A percentile compares a stretch with the other conserved stretches of the same genome.
phyloP scores from a whole-genome alignment of 345 rosid species.

The Syzygium aromaticum region DNA sequence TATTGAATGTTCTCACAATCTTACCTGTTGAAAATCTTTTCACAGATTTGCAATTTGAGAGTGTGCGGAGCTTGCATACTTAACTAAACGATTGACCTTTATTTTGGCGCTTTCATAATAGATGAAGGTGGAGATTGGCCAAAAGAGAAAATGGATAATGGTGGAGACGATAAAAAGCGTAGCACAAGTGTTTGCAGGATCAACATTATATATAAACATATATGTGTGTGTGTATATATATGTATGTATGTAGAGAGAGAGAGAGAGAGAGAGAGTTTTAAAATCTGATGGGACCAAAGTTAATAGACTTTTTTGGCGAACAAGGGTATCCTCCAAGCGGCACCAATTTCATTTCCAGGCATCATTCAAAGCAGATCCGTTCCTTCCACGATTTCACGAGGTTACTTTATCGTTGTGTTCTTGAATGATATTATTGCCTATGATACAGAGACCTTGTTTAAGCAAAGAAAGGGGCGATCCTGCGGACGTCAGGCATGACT shows the following conservation, averaged over 20 bases:
- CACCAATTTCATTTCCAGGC: not conserved
- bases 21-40: not conserved
- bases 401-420: not conserved
- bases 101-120: not conserved
- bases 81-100: not conserved
- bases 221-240: no score
- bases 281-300: not conserved
- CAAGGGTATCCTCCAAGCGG: not conserved
- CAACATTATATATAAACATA: not conserved
- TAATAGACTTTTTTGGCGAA: not conserved
- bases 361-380: not conserved
- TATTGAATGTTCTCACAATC: not conserved
- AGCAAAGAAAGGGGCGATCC: not conserved
- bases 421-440: not conserved
- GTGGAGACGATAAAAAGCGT: not conserved
- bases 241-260: not conserved
- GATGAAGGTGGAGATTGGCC: not conserved
- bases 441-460: not conserved
- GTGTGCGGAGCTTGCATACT: rapidly evolving
- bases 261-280: not conserved
- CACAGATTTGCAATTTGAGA: not conserved
- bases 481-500: not conserved
- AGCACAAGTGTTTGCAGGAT: not conserved
- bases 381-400: not conserved
- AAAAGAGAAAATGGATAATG: not conserved